Evolutionary conservation across 2,329 filamentous ascomycete species (phyloP).

Genomic region (Didymella pinodella): DNA sequence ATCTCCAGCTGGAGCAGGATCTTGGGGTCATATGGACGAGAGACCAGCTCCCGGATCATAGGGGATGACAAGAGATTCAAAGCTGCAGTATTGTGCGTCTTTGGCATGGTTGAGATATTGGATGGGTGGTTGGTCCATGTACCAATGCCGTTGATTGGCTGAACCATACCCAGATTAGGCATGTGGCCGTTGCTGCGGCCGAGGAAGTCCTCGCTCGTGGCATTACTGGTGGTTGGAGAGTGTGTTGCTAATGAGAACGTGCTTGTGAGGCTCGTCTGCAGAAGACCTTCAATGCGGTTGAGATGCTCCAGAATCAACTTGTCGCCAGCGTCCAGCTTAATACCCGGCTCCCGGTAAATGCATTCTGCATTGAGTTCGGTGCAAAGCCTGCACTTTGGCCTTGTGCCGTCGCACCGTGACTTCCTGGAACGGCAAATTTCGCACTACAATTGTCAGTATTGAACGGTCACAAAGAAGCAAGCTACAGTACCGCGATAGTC

Average conservation of each 20-base stretch:
- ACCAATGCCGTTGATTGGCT: conserved; percentile 66
- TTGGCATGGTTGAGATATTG: conserved; percentile 87
- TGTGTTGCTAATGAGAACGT: conserved; percentile 66
- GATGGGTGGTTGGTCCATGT: conserved; percentile 70
- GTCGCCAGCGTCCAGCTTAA: conserved; percentile 86
- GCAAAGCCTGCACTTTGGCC: conserved; percentile 85
- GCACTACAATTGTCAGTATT: conserved; percentile 63
- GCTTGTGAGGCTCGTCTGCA: conserved; percentile 73
- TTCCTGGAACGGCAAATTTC: conserved; percentile 83
- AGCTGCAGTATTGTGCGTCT: conserved; percentile 81
- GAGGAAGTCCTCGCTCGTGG: conserved; percentile 55
- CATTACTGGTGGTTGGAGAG: conserved; percentile 56
- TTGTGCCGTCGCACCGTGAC: conserved; percentile 78
- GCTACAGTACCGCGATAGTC: conserved; percentile 51
- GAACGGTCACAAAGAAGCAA: conserved; percentile 3
- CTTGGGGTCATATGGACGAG: conserved; percentile 79
- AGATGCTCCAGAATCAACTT: conserved; percentile 84
- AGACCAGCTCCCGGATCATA: conserved; percentile 78
- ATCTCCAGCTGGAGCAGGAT: conserved; percentile 84
- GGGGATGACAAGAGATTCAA: conserved; percentile 82
- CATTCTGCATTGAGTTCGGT: conserved; percentile 83
- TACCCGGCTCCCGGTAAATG: conserved; percentile 83
- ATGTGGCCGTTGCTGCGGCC: conserved; percentile 50
- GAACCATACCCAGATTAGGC: conserved; percentile 49
- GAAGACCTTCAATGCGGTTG: conserved; percentile 76